Base-by-base conservation (phyloP, 345 rosid genomes). In the Rubroshorea leprosula region DNA sequence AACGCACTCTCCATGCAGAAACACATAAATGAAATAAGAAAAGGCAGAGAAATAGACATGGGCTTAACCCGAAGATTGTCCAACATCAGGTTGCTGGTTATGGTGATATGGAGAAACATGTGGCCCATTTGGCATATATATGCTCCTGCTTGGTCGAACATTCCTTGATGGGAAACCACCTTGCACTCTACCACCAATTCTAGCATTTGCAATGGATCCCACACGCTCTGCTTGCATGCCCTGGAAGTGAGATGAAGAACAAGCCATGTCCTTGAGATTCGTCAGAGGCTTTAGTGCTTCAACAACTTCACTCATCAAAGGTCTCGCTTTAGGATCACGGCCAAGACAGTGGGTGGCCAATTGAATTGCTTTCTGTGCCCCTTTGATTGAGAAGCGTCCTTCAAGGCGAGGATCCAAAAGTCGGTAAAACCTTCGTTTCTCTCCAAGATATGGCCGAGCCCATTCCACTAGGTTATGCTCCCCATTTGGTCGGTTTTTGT, bases 381-480 rank as follows among this genome's bases (percentile, higher is more conserved):
- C 76, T 55, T 75, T 75, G 19, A 69, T 58, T 8, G 76, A 76
- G 63, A 39, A 75, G 18, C 72, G 63, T 20, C 78, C 78, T 62
- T 75, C 77, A 26, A 80, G 82, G 46, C 83, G 73, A 20, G 63
- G 60, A 57, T 81, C 86, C 14, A 81, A 44, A 14, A 81, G 59
- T 11, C 68, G 73, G 52, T 67, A 71, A 6, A 72, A 49, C 62
- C 78, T 72, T 11, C 80, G n/a, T n/a, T n/a, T n/a, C 52, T 62
- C 74, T 8, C 64, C 72, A 20, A 81, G 67, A 52, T 66, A 64
- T 4, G 80, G 83, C 31, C 72, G 62, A 23, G 86, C 86, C 86
- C 82, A 78, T 49, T 75, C 80, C 24, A 81, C 80, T 9, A 81
- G 75, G 62, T 73, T 73, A 55, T 81, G 83, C 47, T 81, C 78